Conservation (phyloP, 495 filamentous ascomycete genomes). For the Aspergillus heteromorphus region DNA sequence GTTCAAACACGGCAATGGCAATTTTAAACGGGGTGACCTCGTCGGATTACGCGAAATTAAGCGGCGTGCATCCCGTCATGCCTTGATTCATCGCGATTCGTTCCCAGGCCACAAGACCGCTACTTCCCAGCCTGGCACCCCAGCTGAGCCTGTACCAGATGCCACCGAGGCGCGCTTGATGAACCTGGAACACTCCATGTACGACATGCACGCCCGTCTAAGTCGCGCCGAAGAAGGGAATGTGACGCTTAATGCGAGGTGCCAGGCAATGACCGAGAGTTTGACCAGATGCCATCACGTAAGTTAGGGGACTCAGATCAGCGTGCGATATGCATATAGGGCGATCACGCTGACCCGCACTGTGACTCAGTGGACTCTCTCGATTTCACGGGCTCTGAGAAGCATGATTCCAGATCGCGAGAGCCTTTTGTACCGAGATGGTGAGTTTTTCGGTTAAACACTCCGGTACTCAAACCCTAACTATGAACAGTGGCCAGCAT, state of each 20-base stretch:
- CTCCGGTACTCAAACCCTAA: slow-evolving; percentile 8
- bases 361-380: slow-evolving; percentile 59
- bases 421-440: slow-evolving; percentile 52
- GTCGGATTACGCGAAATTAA: slow-evolving; percentile 93
- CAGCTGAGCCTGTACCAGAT: slow-evolving; percentile 75
- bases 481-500: slow-evolving; percentile 61
- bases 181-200: slow-evolving; percentile 73
- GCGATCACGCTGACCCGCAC: background rate
- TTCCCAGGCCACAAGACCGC: slow-evolving; percentile 72
- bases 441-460: slow-evolving; percentile 25
- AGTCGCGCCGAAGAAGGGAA: slow-evolving; percentile 79
- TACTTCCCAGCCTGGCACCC: slow-evolving; percentile 73
- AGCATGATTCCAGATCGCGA: slow-evolving; percentile 65
- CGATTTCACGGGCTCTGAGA: slow-evolving; percentile 67
- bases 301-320: slow-evolving; percentile 16
- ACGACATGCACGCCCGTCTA: slow-evolving; percentile 71
- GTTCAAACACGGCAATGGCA: slow-evolving; percentile 97
- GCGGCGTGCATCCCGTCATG: slow-evolving; percentile 90
- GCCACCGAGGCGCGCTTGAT: slow-evolving; percentile 69
- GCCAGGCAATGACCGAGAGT: slow-evolving; percentile 75
- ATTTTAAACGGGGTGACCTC: slow-evolving; percentile 91
- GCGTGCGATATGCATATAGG: background rate
- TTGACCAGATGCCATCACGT: slow-evolving; percentile 73
- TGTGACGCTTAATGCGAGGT: slow-evolving; percentile 70
- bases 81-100: slow-evolving; percentile 91